These are phyloP conservation scores for Curvularia verruculosa DNA, from an alignment of 2,329 filamentous ascomycete genomes.

Conservation along the genomic window DNA sequence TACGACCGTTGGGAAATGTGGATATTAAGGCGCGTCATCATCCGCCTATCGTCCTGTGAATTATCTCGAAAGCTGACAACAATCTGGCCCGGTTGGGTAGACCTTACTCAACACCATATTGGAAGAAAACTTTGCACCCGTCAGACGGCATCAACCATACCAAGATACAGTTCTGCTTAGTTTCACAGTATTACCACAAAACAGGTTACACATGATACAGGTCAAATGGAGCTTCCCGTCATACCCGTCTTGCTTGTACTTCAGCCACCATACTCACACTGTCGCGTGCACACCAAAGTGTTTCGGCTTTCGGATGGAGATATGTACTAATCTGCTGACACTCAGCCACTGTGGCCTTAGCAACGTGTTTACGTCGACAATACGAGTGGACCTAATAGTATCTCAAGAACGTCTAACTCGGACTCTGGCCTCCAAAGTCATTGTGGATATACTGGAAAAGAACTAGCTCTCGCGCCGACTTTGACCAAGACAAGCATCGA, in stretches of 20 bases:
- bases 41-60: background rate
- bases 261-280: background rate
- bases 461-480: background rate
- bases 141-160: background rate
- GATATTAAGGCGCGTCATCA: background rate
- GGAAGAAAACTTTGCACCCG: background rate
- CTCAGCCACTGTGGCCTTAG: background rate
- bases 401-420: too few species aligned
- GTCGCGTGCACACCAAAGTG: background rate
- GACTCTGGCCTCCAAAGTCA: background rate
- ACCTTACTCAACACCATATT: background rate
- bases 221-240: background rate
- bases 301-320: background rate
- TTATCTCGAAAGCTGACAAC: background rate
- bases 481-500: background rate
- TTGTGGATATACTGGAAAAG: background rate
- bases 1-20: conserved; percentile 1
- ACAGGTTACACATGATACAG: background rate
- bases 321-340: background rate
- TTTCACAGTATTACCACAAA: background rate
- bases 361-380: too few species aligned
- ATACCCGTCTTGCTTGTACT: background rate
- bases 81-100: background rate
- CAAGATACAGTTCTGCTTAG: background rate
- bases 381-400: too few species aligned